These are phyloP conservation scores for Pyrenochaeta sp. DNA, from an alignment of 2,329 filamentous ascomycete species.

Conservation along the genomic window DNA sequence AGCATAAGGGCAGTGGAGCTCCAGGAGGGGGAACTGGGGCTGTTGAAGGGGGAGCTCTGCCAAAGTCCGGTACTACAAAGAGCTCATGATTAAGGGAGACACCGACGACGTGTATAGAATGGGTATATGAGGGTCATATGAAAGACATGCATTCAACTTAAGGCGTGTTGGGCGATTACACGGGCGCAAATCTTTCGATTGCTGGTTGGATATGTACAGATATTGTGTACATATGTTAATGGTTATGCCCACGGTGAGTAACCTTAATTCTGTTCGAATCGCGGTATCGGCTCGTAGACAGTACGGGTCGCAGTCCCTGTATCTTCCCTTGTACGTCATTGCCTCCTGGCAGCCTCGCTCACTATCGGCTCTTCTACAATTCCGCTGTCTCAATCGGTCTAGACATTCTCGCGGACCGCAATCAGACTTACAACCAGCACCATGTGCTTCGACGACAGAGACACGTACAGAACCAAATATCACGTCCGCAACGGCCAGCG, in stretches of 20 bases:
- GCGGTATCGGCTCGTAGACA: background rate
- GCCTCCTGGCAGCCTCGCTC: constrained; percentile 4
- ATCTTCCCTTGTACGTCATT: constrained; percentile 5
- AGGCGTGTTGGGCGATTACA: no score
- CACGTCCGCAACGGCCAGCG: constrained; percentile 21
- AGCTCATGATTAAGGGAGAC: background rate
- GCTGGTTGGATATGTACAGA: background rate
- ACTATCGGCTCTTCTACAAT: background rate
- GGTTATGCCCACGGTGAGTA: constrained; percentile 1
- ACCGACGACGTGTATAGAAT: background rate
- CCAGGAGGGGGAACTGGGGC: constrained; percentile 45
- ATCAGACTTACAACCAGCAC: constrained; percentile 7
- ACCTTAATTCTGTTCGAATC: background rate
- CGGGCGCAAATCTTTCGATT: background rate
- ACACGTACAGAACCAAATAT: constrained; percentile 25
- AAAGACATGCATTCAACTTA: no score
- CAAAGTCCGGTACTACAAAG: constrained; percentile 29
- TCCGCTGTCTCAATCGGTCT: no score
- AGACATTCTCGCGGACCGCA: background rate
- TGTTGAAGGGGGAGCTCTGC: constrained; percentile 39
- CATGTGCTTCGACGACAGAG: constrained; percentile 38
- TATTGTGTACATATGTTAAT: background rate
- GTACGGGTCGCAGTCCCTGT: background rate
- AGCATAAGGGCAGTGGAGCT: constrained; percentile 30
- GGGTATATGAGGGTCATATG: no score